Evolutionary conservation across 257 asterid species (phyloP), one percentile per base, ranked within the genome.

Genomic region (Fraxinus anomala): DNA sequence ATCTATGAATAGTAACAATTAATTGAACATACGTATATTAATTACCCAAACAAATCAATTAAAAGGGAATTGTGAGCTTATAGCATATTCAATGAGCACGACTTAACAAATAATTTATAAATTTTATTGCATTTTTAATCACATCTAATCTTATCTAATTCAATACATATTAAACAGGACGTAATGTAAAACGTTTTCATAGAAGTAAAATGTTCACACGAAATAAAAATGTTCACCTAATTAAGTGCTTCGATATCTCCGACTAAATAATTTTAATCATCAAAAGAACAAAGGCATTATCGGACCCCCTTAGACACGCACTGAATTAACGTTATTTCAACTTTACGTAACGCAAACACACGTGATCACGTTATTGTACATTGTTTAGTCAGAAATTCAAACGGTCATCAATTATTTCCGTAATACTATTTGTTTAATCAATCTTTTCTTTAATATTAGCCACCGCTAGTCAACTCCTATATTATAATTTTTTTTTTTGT

Each of bases 401-500:
- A 33, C 76, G 5, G 21, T 1, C 16, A 81, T 54, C 82, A 78
- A 76, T 65, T 47, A 73, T 77, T 77, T 73, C 68, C 70, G 37
- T 54, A 24, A 9, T 63, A 70, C 21, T 14, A 71, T 73, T 36
- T 42, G 14, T 71, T 72, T 69, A 79, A 59, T 68, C 28, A 24
- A 13, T 72, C 1, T 24, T 24, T 72, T 70, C 34, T 37, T 37
- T 71, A n/a, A 72, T 39, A 2, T n/a, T 12, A 72, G 21, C 33
- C 65, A 23, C 69, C 5, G 19, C 68, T 34, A 65, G 79, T 85
- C 81, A 26, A 82, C 85, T 81, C 79, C 13, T 44, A 5, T 7
- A 6, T 21, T 49, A 54, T 59, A 67, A 65, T 63, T 26, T 36
- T 34, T 37, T 37, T 26, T 26, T 54, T 73, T 8, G 30, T 42